phyloP scores from a whole-genome alignment of 306 rosid species.

The Malus domestica region ASM211411v1 NC_041801.1:12313001-12313500 shows the following conservation, averaged over 20 bases:
- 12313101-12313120: slow-evolving; percentile 83
- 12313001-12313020: slow-evolving; percentile 79
- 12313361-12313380: neutral
- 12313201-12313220: too few species aligned
- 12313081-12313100: slow-evolving; percentile 93
- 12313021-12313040: slow-evolving; percentile 89
- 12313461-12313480: neutral
- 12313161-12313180: neutral
- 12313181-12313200: neutral
- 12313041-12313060: slow-evolving; percentile 74
- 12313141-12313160: slow-evolving; percentile 15
- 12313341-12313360: neutral
- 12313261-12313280: too few species aligned
- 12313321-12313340: neutral
- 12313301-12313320: too few species aligned
- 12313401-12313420: neutral
- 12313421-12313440: neutral
- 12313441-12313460: neutral
- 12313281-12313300: too few species aligned
- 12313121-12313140: slow-evolving; percentile 86
- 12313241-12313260: too few species aligned
- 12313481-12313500: neutral
- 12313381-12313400: neutral
- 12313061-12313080: slow-evolving; percentile 82
- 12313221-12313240: too few species aligned